Evolutionary conservation across 2,329 filamentous ascomycete genomes (phyloP).

Genomic region (Emergomyces pasteurianus): DNA sequence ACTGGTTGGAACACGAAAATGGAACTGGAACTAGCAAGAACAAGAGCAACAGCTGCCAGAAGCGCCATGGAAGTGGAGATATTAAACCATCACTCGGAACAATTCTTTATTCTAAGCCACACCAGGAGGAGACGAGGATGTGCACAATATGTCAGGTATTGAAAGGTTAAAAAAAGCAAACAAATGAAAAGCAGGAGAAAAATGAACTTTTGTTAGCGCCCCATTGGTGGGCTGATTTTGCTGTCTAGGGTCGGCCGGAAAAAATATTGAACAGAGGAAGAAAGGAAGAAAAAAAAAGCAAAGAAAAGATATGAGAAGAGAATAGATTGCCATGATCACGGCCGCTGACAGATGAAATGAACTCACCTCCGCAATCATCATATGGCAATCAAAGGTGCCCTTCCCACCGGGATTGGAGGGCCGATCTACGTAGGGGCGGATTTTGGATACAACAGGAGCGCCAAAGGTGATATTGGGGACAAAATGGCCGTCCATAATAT

Average conservation of each 20-base stretch:
- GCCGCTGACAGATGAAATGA: background rate
- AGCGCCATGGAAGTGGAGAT: background rate
- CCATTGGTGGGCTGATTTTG: too few relatives aligned
- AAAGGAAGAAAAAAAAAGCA: background rate
- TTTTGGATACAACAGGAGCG: slow-evolving; percentile 86
- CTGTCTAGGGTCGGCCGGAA: background rate
- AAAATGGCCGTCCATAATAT: slow-evolving; percentile 98
- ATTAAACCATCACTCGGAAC: background rate
- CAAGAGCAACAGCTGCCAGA: background rate
- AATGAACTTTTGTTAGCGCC: too few relatives aligned
- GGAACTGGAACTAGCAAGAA: too few relatives aligned
- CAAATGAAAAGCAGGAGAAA: background rate
- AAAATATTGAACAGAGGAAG: background rate
- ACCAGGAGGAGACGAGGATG: background rate
- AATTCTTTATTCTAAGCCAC: background rate
- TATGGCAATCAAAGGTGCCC: slow-evolving; percentile 98
- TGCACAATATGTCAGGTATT: background rate
- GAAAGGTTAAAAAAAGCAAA: background rate
- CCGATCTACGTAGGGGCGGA: slow-evolving; percentile 70
- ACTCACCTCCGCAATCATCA: slow-evolving; percentile 95
- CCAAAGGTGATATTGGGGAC: slow-evolving; percentile 98
- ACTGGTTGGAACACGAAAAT: too few relatives aligned
- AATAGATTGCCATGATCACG: background rate
- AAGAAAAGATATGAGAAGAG: too few relatives aligned
- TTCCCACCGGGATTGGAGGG: slow-evolving; percentile 59